Base-by-base conservation (phyloP, 768 basidiomycete genomes). In the Boletus rex-veris region DNA sequence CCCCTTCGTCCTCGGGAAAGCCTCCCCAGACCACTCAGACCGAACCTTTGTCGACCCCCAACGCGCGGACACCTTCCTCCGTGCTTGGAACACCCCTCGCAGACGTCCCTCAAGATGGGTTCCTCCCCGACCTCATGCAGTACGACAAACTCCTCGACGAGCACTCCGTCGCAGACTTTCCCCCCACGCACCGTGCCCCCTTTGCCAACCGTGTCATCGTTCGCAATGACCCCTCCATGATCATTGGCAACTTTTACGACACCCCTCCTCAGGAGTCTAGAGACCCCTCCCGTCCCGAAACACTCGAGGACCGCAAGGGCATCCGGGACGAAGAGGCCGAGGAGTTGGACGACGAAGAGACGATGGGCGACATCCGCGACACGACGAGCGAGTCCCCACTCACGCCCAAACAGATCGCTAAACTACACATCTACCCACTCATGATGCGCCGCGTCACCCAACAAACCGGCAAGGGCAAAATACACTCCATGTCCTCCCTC, bases 401-500 rank as follows among this genome's bases (percentile, higher is more conserved):
- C 50, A 49, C 54, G 3, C 55, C 57, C 8, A 14, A 37, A 14
- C 65, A 75, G 24, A 55, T 71, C 47, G 52, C 61, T n/a, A 63
- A 65, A 28, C 64, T 80, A 30, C 73, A 78, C 58, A 57, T 69
- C 19, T 78, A 75, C 57, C 58, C 74, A 0, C 70, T 80, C 53
- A 55, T 82, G 57, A 59, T 55, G 58, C 80, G 85, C 7, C 74
- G 83, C 39, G 86, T 95, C 61, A 83, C 83, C 5, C 88, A 92
- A 57, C 95, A 98, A 79, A 98, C 94, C 0, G 86, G 88, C 52
- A 98, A 98, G 73, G 97, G 97, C 14, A 96, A 92, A 66, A 87
- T 89, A 56, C 77, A 80, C 26, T 79, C 83, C 16, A 69, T 78
- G 48, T 81, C 82, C 48, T 73, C 75, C 37, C 78, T 90, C 58